Evolutionary conservation across 306 rosid genomes (phyloP).

Genomic region (Citrullus colocynthis): DNA sequence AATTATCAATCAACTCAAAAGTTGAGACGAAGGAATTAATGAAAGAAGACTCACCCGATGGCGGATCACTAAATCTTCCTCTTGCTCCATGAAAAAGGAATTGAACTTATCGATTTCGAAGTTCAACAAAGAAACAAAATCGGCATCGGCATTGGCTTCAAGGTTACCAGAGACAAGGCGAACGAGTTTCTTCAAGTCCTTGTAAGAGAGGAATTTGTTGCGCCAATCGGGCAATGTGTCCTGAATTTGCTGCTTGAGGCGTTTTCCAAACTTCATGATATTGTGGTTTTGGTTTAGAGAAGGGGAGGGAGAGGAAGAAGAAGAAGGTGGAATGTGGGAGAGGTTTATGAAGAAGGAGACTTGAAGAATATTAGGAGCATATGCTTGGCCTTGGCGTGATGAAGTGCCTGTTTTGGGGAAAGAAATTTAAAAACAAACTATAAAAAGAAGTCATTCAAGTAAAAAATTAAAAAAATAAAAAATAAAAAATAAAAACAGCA

Average conservation of each 20-base stretch:
- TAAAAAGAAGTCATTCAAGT: slow-evolving; percentile 26
- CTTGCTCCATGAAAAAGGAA: slow-evolving; percentile 62
- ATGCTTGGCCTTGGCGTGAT: slow-evolving; percentile 80
- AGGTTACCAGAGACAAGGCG: slow-evolving; percentile 20
- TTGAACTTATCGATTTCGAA: slow-evolving; percentile 84
- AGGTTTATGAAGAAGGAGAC: slow-evolving; percentile 5
- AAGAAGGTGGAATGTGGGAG: not conserved
- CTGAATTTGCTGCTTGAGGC: slow-evolving; percentile 56
- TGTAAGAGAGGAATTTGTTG: slow-evolving; percentile 71
- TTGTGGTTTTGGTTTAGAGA: not conserved
- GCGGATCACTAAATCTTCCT: slow-evolving; percentile 70
- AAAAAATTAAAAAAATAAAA: not conserved
- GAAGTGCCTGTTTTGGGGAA: slow-evolving; percentile 30
- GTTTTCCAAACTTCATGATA: slow-evolving; percentile 73
- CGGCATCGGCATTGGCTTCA: slow-evolving; percentile 34
- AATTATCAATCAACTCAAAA: no score
- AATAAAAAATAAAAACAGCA: not conserved
- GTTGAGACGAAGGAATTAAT: no score
- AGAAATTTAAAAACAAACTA: not conserved
- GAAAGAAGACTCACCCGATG: slow-evolving; percentile 33
- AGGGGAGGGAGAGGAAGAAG: not conserved
- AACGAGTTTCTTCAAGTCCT: slow-evolving; percentile 69
- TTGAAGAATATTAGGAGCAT: slow-evolving; percentile 60
- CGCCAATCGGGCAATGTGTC: slow-evolving; percentile 66
- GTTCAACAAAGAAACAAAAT: slow-evolving; percentile 57